A percentile compares a stretch with the other conserved stretches of the same genome.
Evolutionary conservation across 2,329 filamentous ascomycete genomes (phyloP).

Genomic region (Talaromyces sp.): DNA sequence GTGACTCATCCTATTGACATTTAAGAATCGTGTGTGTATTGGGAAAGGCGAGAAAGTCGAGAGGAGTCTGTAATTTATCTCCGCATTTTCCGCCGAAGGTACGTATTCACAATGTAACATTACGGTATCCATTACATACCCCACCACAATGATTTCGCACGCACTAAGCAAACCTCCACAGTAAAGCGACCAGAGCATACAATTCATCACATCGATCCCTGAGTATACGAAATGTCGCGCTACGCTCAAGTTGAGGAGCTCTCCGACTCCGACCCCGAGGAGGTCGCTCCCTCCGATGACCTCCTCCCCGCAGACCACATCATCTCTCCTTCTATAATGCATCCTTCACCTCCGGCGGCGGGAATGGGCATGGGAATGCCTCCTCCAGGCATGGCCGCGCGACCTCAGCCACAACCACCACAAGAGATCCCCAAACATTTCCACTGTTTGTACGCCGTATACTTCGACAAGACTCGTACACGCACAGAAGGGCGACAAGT

Average conservation of each 20-base stretch:
- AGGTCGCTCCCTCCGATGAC: conserved; percentile 71
- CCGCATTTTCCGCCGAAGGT: background rate
- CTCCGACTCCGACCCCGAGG: conserved; percentile 84
- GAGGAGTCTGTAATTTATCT: background rate
- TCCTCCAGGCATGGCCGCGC: conserved; percentile 26
- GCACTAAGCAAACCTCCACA: background rate
- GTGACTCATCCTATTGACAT: background rate
- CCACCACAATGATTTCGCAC: conserved; percentile 7
- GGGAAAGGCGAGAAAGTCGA: background rate
- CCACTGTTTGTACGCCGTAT: conserved; percentile 90
- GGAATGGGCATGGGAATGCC: conserved; percentile 22
- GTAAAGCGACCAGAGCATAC: background rate
- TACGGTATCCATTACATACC: background rate
- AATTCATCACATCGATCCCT: background rate
- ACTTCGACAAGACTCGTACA: conserved; percentile 71
- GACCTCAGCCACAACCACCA: conserved; percentile 43
- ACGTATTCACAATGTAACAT: background rate
- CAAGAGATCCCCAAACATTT: conserved; percentile 66
- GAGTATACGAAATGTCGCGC: conserved; percentile 59
- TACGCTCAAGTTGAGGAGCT: conserved; percentile 89
- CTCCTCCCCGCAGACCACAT: conserved; percentile 39
- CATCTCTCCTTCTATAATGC: conserved; percentile 37
- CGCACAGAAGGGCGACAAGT: conserved; percentile 82
- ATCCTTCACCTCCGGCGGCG: conserved; percentile 20
- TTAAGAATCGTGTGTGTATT: background rate